phyloP scores from a whole-genome alignment of 2,329 filamentous ascomycete genomes.

The Harringtonia aguacate region DNA sequence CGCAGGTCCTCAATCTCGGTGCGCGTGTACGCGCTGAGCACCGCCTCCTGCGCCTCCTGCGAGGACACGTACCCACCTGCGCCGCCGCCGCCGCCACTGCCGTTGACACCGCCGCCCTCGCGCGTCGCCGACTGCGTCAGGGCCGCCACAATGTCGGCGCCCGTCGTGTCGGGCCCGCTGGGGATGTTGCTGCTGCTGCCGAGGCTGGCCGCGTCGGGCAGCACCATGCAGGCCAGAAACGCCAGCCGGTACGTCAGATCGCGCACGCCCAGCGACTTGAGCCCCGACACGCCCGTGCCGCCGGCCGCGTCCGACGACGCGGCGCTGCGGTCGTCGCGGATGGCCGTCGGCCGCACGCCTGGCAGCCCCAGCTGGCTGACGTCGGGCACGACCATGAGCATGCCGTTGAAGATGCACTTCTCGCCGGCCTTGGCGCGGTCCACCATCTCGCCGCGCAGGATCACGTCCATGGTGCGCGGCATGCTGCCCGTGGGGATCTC shows the following conservation, averaged over 20 bases:
- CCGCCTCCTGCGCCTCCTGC: conserved; percentile 80
- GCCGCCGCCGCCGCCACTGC: conserved; percentile 3
- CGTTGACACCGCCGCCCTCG: conserved; percentile 39
- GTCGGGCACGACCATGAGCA: conserved; percentile 91
- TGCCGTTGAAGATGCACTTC: conserved; percentile 96
- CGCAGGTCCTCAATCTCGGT: conserved; percentile 87
- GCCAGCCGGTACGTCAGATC: conserved; percentile 92
- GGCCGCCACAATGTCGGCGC: conserved; percentile 74
- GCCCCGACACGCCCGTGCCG: conserved; percentile 72
- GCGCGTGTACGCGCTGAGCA: conserved; percentile 74
- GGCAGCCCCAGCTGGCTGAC: conserved; percentile 90
- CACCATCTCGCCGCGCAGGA: conserved; percentile 92
- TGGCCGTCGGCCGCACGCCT: conserved; percentile 70
- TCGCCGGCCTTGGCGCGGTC: conserved; percentile 95
- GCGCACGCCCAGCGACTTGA: conserved; percentile 87
- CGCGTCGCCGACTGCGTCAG: conserved; percentile 61
- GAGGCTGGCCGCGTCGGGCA: conserved; percentile 71
- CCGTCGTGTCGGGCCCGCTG: conserved; percentile 42
- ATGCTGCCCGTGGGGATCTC: conserved; percentile 98
- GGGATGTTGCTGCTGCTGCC: conserved; percentile 55
- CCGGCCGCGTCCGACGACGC: conserved; percentile 68
- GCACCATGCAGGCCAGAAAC: conserved; percentile 96
- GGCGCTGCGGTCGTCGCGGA: conserved; percentile 71
- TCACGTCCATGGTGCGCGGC: conserved; percentile 96
- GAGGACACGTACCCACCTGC: conserved; percentile 40